Base-by-base conservation (phyloP, 306 rosid species). In the Crotalaria pallida region DNA sequence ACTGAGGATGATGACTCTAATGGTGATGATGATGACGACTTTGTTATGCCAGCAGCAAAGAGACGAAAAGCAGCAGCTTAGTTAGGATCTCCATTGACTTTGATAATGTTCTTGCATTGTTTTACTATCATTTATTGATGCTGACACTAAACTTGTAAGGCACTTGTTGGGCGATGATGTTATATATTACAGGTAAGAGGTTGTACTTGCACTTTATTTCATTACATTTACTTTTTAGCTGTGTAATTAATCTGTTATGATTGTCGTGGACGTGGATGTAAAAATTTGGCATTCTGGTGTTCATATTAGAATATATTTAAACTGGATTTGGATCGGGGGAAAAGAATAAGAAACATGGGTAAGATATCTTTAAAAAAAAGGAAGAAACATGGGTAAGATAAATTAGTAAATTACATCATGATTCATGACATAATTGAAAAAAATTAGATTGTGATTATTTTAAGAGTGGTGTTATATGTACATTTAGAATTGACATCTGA, bases 11-110 rank as follows among this genome's bases (percentile, higher is more conserved):
- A 3, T 31, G 86, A 81, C 78, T 83, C 93, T 0, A 87, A 73
- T 55, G 83, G 65, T 10, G 91, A 83, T 7, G 75, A 84, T 1
- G 96, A 80, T 10, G 90, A 84, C 6, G 85, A 78, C 50, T 52
- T 77, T 78, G 65, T 68, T 59, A 8, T 79, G 34, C 1, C 23
- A 8, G 4, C 5, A 47, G 50, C 74, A 68, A 89, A 86, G 84
- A 88, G 56, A 45, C 74, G 75, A 44, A 83, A 82, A 73, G 74
- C 41, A 73, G 74, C 41, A 31, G 77, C 85, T 59, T 90, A 76
- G 48, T 45, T 68, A 22, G 77, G 63, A 29, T 40, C 26, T 27
- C 24, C 44, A 2, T 40, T 52, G 36, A 24, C 29, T 18, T 61
- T 49, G 18, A 50, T 50, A 18, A 22, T 10, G 23, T 8, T 15